phyloP scores from a whole-genome alignment of 768 basidiomycete species.

The Thelephora aurantiotincta region DNA sequence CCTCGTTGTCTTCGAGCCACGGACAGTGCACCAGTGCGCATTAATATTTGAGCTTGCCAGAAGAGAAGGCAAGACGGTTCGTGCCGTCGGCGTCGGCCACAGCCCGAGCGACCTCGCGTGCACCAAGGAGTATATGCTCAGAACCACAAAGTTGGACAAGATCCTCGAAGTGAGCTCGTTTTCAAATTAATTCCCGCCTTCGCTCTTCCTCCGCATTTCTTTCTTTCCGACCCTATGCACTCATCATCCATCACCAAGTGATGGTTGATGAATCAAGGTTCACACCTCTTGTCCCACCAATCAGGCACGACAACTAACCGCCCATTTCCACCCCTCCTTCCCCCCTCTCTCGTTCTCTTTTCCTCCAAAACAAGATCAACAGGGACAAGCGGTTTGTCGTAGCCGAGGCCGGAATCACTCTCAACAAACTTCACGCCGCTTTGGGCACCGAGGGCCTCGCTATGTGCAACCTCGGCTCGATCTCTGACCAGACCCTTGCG shows the following conservation, averaged over 20 bases:
- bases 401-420: slow-evolving; percentile 67
- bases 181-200: slow-evolving; percentile 8
- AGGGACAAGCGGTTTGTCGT: slow-evolving; percentile 48
- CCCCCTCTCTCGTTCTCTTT: slow-evolving; percentile 2
- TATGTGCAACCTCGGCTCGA: slow-evolving; percentile 87
- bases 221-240: slow-evolving; percentile 7
- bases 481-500: slow-evolving; percentile 90
- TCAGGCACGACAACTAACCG: neutral
- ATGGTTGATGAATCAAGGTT: neutral
- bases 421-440: slow-evolving; percentile 55
- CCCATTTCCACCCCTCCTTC: neutral
- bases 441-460: slow-evolving; percentile 61
- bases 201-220: slow-evolving; percentile 8
- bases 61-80: slow-evolving; percentile 52
- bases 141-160: slow-evolving; percentile 57
- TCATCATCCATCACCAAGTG: slow-evolving; percentile 8
- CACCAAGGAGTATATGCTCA: slow-evolving; percentile 75
- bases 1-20: slow-evolving; percentile 62
- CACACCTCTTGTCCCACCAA: neutral
- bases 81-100: slow-evolving; percentile 84
- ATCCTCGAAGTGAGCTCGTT: slow-evolving; percentile 57
- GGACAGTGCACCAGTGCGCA: slow-evolving; percentile 50
- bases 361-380: slow-evolving; percentile 40
- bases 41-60: slow-evolving; percentile 72
- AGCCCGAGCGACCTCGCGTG: slow-evolving; percentile 90